phyloP scores from a whole-genome alignment of 768 basidiomycete species.

The Mycena indigotica region DNA sequence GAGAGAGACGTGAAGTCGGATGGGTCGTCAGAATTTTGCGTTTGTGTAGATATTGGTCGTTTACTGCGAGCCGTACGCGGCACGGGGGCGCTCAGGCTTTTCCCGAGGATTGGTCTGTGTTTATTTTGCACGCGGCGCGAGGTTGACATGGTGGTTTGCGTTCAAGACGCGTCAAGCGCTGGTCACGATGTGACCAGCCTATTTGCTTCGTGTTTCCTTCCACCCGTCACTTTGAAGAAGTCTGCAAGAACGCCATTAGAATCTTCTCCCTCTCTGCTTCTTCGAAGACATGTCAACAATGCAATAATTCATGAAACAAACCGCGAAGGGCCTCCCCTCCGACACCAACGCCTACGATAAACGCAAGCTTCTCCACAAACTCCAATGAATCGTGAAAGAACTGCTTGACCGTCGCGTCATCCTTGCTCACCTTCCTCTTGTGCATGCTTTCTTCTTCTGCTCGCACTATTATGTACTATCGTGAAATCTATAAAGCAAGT shows the following conservation, averaged over 20 bases:
- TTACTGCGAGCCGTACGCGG: neutral
- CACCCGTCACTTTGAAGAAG: neutral
- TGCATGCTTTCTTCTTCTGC: constrained; percentile 15
- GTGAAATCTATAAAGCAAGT: constrained; percentile 16
- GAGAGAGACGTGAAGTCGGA: constrained; percentile 22
- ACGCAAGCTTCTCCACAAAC: too few species aligned
- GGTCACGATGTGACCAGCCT: neutral
- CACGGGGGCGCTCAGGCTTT: neutral
- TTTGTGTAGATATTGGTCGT: constrained; percentile 3
- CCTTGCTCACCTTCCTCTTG: constrained; percentile 10
- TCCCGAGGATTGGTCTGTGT: neutral
- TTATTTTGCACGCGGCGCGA: neutral
- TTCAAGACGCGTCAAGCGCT: neutral
- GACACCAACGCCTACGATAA: neutral
- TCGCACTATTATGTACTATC: constrained; percentile 22
- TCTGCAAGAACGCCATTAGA: neutral
- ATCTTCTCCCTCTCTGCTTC: too few species aligned
- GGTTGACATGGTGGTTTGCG: neutral
- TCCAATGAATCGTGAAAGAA: neutral
- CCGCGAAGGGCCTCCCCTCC: neutral
- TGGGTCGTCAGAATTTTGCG: constrained; percentile 16
- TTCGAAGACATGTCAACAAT: too few species aligned
- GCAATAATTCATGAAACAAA: too few species aligned
- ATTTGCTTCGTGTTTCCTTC: neutral
- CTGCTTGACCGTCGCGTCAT: neutral